These are phyloP conservation scores for Scheffersomyces cryptocercus DNA, from an alignment of 1,139 yeast species.

Conservation along the genomic window DNA sequence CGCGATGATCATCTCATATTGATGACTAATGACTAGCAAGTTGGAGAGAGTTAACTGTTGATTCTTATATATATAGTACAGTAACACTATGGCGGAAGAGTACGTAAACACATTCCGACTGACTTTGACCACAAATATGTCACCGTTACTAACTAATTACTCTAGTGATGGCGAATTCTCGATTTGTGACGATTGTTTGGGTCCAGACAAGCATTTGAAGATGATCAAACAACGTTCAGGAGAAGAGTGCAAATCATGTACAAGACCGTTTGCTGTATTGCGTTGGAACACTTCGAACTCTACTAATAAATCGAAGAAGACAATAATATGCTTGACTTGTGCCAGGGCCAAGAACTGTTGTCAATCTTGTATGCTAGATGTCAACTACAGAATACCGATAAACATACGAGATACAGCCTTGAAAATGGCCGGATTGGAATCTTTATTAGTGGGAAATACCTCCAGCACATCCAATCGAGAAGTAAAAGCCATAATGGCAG, in stretches of 20 bases:
- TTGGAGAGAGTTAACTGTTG: too few relatives aligned
- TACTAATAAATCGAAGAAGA: slow-evolving; percentile 44
- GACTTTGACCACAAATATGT: too few relatives aligned
- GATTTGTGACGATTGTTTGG: slow-evolving; percentile 74
- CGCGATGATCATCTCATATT: too few relatives aligned
- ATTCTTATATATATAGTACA: too few relatives aligned
- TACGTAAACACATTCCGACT: too few relatives aligned
- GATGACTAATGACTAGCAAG: too few relatives aligned
- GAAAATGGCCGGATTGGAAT: slow-evolving; percentile 63
- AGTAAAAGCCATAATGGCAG: slow-evolving; percentile 44
- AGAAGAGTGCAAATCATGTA: slow-evolving; percentile 75
- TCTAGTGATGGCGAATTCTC: slow-evolving; percentile 19
- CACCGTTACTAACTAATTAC: not conserved
- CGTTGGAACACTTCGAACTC: slow-evolving; percentile 57
- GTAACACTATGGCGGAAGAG: too few relatives aligned
- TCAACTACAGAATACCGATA: slow-evolving; percentile 76
- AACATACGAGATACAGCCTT: slow-evolving; percentile 80
- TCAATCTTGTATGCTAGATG: slow-evolving; percentile 82
- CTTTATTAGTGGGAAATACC: slow-evolving; percentile 12
- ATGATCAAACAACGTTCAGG: slow-evolving; percentile 77
- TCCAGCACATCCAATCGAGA: slow-evolving; percentile 30
- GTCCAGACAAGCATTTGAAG: slow-evolving; percentile 61
- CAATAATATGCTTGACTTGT: slow-evolving; percentile 74
- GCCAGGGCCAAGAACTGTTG: slow-evolving; percentile 80
- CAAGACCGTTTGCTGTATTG: slow-evolving; percentile 80